A percentile compares a stretch with the other conserved stretches of the same genome.
These are phyloP conservation scores for Brasilioporus rufonigricans DNA, from an alignment of 768 basidiomycete genomes.

Conservation along the genomic window DNA sequence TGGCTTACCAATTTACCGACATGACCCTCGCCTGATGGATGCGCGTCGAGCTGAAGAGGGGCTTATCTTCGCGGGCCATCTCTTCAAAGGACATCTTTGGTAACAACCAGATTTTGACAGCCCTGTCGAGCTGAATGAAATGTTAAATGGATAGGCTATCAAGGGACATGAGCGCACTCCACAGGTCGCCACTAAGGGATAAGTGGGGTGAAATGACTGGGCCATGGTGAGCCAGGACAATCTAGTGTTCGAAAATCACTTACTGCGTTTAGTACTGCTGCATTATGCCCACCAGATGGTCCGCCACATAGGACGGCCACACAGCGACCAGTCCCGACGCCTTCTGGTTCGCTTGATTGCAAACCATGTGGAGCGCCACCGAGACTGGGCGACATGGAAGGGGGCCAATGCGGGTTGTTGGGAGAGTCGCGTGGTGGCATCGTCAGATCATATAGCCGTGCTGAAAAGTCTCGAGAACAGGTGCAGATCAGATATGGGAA, in stretches of 20 bases:
- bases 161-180: conserved; percentile 48
- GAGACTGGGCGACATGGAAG: conserved; percentile 44
- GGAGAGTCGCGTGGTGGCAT: conserved; percentile 31
- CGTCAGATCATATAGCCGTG: conserved; percentile 66
- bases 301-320: conserved; percentile 65
- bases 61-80: conserved; percentile 67
- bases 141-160: not conserved
- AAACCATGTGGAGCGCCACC: conserved; percentile 72
- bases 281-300: conserved; percentile 69
- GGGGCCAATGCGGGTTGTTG: conserved; percentile 60
- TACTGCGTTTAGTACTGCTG: conserved; percentile 66
- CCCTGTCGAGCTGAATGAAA: conserved; percentile 58
- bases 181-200: conserved; percentile 72
- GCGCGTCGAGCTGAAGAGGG: conserved; percentile 64
- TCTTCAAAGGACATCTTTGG: conserved; percentile 36
- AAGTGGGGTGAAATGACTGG: conserved; percentile 65
- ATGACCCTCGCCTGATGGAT: conserved; percentile 66
- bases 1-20: conserved; percentile 58
- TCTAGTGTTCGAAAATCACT: conserved; percentile 14
- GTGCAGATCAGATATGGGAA: conserved; percentile 62
- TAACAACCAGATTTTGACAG: conserved; percentile 74
- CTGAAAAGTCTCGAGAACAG: conserved; percentile 69
- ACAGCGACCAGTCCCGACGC: conserved; percentile 57
- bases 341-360: conserved; percentile 57
- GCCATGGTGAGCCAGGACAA: conserved; percentile 1